phyloP scores from a whole-genome alignment of 345 rosid species.

The Heritiera littoralis region DNA sequence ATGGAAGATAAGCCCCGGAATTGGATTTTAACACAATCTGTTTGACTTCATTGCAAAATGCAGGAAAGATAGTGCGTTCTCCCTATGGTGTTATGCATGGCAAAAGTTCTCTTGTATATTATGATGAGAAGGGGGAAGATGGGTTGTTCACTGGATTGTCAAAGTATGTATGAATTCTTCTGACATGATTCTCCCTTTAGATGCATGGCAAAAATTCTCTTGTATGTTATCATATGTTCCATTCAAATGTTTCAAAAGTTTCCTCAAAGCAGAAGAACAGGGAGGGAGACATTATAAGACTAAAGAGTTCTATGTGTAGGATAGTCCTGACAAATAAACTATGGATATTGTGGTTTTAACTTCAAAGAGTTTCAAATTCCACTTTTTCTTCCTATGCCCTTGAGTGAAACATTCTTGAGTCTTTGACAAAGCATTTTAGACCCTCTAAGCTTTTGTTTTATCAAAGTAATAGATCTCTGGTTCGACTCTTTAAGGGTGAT shows the following conservation, averaged over 20 bases:
- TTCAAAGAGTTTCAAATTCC: constrained; percentile 1
- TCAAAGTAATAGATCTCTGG: neutral
- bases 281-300: neutral
- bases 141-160: constrained; percentile 76
- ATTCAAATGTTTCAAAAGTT: neutral
- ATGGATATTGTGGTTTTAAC: constrained; percentile 7
- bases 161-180: constrained; percentile 49
- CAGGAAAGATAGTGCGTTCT: constrained; percentile 88
- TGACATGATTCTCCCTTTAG: neutral
- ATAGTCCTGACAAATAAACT: neutral
- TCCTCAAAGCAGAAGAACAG: neutral
- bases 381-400: neutral
- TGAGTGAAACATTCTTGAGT: neutral
- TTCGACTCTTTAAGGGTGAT: neutral
- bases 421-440: neutral
- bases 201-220: neutral
- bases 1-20: neutral
- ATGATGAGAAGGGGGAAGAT: constrained; percentile 87
- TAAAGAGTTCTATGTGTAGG: neutral
- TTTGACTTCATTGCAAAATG: constrained; percentile 17
- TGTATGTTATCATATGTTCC: too few relatives aligned
- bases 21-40: constrained; percentile 6
- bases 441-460: constrained; percentile 2
- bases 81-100: constrained; percentile 96
- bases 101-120: constrained; percentile 79